A percentile compares a stretch with the other conserved stretches of the same genome.
These are phyloP conservation scores for Phaeosphaeria sp. DNA, from an alignment of 2,329 filamentous ascomycete species.

Conservation along the genomic window DNA sequence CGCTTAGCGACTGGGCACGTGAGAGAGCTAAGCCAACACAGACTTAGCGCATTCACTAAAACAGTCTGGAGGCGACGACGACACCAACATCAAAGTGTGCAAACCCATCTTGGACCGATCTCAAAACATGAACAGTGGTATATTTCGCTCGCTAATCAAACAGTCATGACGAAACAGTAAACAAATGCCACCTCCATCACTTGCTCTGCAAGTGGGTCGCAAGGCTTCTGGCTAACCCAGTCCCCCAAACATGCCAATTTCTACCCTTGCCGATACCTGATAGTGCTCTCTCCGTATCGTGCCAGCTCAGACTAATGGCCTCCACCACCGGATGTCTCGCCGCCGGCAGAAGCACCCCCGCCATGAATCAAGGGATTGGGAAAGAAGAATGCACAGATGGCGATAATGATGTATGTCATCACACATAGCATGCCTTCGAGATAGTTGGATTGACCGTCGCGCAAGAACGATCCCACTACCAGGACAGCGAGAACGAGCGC, in stretches of 20 bases:
- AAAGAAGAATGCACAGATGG: constrained; percentile 67
- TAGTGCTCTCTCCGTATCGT: background rate
- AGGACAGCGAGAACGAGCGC: constrained; percentile 83
- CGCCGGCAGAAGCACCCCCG: constrained; percentile 6
- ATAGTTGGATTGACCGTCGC: constrained; percentile 90
- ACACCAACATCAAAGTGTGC: background rate
- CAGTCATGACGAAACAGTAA: background rate
- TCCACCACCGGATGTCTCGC: background rate
- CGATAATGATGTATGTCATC: constrained; percentile 69
- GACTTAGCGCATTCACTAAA: constrained; percentile 2
- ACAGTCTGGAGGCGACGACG: background rate
- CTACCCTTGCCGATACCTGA: background rate
- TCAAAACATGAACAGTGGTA: constrained; percentile 4
- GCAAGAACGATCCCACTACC: constrained; percentile 84
- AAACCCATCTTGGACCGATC: background rate
- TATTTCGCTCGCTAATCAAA: constrained; percentile 24
- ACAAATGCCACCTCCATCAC: background rate
- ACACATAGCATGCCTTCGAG: constrained; percentile 85
- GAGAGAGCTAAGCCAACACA: background rate
- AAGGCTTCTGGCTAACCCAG: background rate
- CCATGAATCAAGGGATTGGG: constrained; percentile 55
- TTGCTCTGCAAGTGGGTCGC: background rate
- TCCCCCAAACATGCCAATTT: background rate
- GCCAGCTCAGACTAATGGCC: background rate
- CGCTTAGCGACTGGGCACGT: constrained; percentile 22